Conservation (phyloP, 2,329 filamentous ascomycete genomes). For the Pyrenochaeta sp. region DNA sequence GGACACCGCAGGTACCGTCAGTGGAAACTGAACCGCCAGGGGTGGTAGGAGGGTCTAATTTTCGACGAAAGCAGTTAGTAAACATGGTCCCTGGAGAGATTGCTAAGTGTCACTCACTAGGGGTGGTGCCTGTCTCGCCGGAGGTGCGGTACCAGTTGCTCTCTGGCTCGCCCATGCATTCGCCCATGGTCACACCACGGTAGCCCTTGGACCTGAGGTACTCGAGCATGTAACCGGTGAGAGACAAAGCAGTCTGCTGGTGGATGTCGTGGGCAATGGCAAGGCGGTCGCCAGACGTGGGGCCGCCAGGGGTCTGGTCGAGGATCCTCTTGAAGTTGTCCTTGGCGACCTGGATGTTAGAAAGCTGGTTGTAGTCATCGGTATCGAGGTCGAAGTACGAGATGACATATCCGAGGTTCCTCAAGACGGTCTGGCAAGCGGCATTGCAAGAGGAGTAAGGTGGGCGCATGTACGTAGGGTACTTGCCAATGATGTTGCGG, state of each 20-base stretch:
- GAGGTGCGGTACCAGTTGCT: slow-evolving; percentile 59
- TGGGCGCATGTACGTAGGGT: slow-evolving; percentile 63
- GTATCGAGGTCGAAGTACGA: slow-evolving; percentile 68
- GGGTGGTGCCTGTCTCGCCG: slow-evolving; percentile 25
- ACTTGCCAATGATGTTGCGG: slow-evolving; percentile 61
- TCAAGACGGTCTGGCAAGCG: slow-evolving; percentile 50
- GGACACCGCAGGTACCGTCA: slow-evolving; percentile 29
- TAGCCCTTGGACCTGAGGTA: slow-evolving; percentile 49
- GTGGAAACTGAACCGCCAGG: slow-evolving; percentile 25
- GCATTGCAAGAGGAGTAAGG: slow-evolving; percentile 56
- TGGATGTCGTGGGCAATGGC: slow-evolving; percentile 63
- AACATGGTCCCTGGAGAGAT: neutral
- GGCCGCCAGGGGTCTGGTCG: slow-evolving; percentile 29
- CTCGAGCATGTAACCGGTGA: slow-evolving; percentile 55
- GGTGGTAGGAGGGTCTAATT: slow-evolving; percentile 19
- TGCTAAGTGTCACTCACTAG: slow-evolving; percentile 31
- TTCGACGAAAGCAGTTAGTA: slow-evolving; percentile 5
- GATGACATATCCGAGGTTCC: slow-evolving; percentile 63
- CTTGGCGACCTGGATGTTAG: slow-evolving; percentile 45
- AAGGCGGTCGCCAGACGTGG: slow-evolving; percentile 50
- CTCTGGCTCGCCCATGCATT: slow-evolving; percentile 56
- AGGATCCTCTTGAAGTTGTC: slow-evolving; percentile 48
- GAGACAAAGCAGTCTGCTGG: slow-evolving; percentile 52
- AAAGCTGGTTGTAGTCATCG: slow-evolving; percentile 51
- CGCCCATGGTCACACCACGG: slow-evolving; percentile 56